Conservation (phyloP, 108 stramenopile genomes). For the Aurantiochytrium sp. region DNA sequence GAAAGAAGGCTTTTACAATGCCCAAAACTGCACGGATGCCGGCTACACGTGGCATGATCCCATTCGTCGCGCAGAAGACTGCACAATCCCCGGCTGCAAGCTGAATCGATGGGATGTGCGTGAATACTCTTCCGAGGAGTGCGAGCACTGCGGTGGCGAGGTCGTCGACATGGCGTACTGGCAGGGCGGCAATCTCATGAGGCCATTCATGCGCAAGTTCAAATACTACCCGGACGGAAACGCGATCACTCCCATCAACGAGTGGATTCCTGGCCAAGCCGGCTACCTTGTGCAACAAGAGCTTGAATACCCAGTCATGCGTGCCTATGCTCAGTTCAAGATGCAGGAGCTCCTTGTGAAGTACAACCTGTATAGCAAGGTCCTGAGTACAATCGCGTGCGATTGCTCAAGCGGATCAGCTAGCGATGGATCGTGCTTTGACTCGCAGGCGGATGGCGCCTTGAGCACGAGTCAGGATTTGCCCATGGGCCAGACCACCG, state of each 20-base stretch:
- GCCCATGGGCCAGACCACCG: background rate
- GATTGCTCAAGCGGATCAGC: background rate
- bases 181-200: background rate
- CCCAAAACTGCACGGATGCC: background rate
- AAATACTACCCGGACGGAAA: background rate
- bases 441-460: background rate
- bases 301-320: background rate
- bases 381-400: background rate
- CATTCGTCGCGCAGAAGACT: background rate
- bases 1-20: background rate
- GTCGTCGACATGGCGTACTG: background rate
- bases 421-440: background rate
- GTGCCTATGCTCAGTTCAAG: background rate
- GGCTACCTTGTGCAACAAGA: background rate
- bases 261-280: background rate
- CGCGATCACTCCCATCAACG: background rate
- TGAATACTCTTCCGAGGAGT: background rate
- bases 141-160: background rate
- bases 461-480: background rate
- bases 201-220: background rate
- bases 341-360: background rate
- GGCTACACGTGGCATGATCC: background rate
- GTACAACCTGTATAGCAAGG: background rate
- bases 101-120: background rate
- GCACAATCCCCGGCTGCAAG: background rate